Percentiles rank a stretch among this genome's conserved stretches.
Evolutionary conservation across 1,284 basidiomycete genomes (phyloP).

Genomic region (Ganoderma sinense): DNA sequence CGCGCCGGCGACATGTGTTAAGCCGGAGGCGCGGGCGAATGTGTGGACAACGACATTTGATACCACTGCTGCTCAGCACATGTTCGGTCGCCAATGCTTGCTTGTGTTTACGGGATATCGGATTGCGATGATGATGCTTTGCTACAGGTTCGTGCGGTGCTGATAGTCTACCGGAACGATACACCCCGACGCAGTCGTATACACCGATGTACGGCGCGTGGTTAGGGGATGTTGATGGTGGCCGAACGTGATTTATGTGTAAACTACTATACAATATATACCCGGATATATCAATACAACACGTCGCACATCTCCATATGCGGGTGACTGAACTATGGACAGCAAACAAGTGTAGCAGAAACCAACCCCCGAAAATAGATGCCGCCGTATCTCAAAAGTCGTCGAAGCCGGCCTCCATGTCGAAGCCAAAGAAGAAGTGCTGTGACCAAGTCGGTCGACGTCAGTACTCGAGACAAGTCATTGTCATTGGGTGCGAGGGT

Average conservation of each 20-base stretch:
- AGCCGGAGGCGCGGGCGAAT: background rate
- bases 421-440: conserved; percentile 30
- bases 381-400: conserved; percentile 7
- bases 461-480: background rate
- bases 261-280: conserved; percentile 27
- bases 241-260: conserved; percentile 1
- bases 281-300: conserved; percentile 25
- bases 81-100: background rate
- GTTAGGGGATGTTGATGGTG: background rate
- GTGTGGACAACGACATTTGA: background rate
- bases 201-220: background rate
- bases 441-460: background rate
- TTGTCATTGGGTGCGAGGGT: background rate
- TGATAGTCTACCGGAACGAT: background rate
- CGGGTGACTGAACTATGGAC: background rate
- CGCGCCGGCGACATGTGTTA: background rate
- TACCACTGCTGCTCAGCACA: background rate
- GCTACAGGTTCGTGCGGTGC: background rate
- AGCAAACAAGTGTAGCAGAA: background rate
- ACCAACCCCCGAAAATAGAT: background rate
- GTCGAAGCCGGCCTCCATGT: conserved; percentile 31
- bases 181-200: background rate
- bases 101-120: background rate
- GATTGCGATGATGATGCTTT: background rate
- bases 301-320: background rate